Evolutionary conservation across 148 eudicot species (phyloP).

Genomic region (Pouteria glomerata): DNA sequence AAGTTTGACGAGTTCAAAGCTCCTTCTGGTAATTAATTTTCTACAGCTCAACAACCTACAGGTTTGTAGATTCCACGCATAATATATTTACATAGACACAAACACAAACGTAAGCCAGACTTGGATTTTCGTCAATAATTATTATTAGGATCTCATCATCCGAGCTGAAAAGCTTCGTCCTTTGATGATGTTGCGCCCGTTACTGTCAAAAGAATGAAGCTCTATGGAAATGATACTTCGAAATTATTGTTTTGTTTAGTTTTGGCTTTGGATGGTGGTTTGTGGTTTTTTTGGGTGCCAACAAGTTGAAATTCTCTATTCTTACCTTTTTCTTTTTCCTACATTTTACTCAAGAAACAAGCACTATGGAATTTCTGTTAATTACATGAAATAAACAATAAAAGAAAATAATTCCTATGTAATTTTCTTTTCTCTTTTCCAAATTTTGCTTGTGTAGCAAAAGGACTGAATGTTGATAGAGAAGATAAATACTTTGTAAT

Average conservation of each 20-base stretch:
- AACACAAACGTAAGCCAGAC: neutral
- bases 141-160: neutral
- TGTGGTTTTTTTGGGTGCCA: neutral
- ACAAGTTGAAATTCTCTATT: neutral
- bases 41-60: neutral
- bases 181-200: neutral
- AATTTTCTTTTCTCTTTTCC: no score
- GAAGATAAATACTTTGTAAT: no score
- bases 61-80: neutral
- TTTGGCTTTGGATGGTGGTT: neutral
- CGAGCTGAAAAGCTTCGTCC: neutral
- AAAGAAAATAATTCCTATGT: no score
- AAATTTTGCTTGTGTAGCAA: no score
- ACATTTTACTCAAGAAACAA: no score
- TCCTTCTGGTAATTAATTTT: conserved; percentile 23
- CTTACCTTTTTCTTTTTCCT: neutral
- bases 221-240: neutral
- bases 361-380: no score
- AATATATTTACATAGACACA: no score
- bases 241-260: neutral
- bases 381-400: no score
- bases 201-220: neutral
- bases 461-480: no score
- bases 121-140: neutral
- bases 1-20: conserved; percentile 12